Percentiles rank a stretch among this genome's conserved stretches.
Conservation (phyloP, 2,329 filamentous ascomycete species). For the Mycosphaerella sp. region DNA sequence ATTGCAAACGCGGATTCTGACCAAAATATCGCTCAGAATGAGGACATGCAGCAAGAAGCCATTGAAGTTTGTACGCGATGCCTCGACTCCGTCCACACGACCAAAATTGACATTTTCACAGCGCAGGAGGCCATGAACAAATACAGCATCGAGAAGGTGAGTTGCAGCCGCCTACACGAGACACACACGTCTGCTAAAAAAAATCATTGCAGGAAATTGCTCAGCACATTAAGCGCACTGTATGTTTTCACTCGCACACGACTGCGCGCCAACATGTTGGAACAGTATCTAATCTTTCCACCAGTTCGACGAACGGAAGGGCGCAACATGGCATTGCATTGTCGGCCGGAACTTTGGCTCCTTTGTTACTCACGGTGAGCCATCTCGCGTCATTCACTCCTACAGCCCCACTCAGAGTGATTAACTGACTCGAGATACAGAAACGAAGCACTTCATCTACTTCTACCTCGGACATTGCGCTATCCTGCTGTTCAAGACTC, state of each 20-base stretch:
- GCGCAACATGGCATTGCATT: slow-evolving; percentile 98
- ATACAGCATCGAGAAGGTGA: slow-evolving; percentile 65
- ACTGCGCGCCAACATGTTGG: neutral
- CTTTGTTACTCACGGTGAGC: slow-evolving; percentile 91
- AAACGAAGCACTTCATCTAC: slow-evolving; percentile 99
- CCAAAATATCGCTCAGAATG: slow-evolving; percentile 54
- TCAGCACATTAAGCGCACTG: slow-evolving; percentile 90
- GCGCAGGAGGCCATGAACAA: slow-evolving; percentile 67
- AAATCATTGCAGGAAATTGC: slow-evolving; percentile 69
- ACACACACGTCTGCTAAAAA: neutral
- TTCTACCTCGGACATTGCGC: slow-evolving; percentile 99
- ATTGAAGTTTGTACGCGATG: slow-evolving; percentile 82
- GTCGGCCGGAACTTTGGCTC: slow-evolving; percentile 98
- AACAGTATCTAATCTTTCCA: slow-evolving; percentile 2
- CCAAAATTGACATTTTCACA: slow-evolving; percentile 31
- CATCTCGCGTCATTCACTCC: neutral
- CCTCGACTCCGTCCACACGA: neutral
- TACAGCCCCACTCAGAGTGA: slow-evolving; percentile 1
- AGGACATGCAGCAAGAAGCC: slow-evolving; percentile 93
- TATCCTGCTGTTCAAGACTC: slow-evolving; percentile 98
- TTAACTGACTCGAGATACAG: slow-evolving; percentile 44
- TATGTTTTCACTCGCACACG: slow-evolving; percentile 35
- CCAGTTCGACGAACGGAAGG: slow-evolving; percentile 94
- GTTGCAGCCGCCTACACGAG: neutral
- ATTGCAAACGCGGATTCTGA: neutral